These are phyloP conservation scores for Fusarium metavorans DNA, from an alignment of 2,329 filamentous ascomycete genomes.

Conservation along the genomic window DNA sequence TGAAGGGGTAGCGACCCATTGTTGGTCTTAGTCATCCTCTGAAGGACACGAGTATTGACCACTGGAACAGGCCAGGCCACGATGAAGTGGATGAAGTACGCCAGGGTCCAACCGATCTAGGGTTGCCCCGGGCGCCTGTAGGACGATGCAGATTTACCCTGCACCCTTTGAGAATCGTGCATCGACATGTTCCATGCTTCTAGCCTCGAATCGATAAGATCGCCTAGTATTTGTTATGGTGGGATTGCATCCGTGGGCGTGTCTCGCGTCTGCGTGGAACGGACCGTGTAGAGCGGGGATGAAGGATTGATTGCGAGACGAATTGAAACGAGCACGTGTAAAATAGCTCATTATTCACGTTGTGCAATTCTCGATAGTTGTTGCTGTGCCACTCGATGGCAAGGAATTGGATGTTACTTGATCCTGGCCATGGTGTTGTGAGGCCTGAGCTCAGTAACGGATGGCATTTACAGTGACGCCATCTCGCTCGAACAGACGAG, in stretches of 20 bases:
- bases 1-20: not conserved
- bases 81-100: not conserved
- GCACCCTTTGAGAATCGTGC: conserved; percentile 3
- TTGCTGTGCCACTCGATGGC: not conserved
- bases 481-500: not conserved
- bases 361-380: not conserved
- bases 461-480: not conserved
- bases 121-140: not conserved
- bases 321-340: not conserved
- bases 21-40: not conserved
- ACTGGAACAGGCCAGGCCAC: not conserved
- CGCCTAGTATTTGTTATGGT: not conserved
- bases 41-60: not conserved
- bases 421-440: not conserved
- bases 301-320: not conserved
- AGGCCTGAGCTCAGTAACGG: not conserved
- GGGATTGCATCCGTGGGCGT: not conserved
- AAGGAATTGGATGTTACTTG: not conserved
- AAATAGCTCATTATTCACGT: not conserved
- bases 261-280: not conserved
- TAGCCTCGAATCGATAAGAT: conserved; percentile 1
- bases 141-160: conserved; percentile 2
- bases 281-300: not conserved
- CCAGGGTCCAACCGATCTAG: not conserved
- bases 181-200: not conserved